Evolutionary conservation across 148 eudicot species (phyloP), one percentile per base, ranked within the genome.

Genomic region (Mesembryanthemum crystallinum): DNA sequence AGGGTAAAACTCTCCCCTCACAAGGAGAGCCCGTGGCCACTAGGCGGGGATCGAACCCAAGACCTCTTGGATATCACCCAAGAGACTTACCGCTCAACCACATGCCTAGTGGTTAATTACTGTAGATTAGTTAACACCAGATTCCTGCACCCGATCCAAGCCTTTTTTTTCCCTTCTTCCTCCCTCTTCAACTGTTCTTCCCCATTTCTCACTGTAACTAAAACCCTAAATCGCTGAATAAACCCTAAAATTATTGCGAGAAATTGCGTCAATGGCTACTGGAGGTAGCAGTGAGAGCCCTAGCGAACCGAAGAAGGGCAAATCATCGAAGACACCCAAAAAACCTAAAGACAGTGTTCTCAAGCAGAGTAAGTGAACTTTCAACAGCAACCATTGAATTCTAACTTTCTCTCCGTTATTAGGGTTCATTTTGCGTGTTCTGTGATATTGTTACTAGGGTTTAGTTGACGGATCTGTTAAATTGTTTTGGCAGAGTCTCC

Each of bases 341-440:
- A 92, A 95, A 79, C 77, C 97, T 47, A 91, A 89, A 77, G 92
- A 88, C 3, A 86, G 92, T 55, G 76, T 82, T 61, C 99, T 96
- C 59, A 96, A 96, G 76, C 99, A 96, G 78, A 96, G 99, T 95
- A 59, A 28, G 85, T 73, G 3, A 13, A 25, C 55, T 42, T 61
- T 55, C 60, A 69, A n/a, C n/a, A n/a, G n/a, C n/a, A n/a, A n/a
- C n/a, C n/a, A n/a, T n/a, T n/a, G n/a, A n/a, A n/a, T n/a, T n/a
- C 61, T 51, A 32, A 39, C 5, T 54, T 17, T 12, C 59, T 54
- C 20, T 35, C 39, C 57, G 30, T 67, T 54, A n/a, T n/a, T 66
- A 52, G 24, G 23, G 14, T 73, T 71, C 18, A 18, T 68, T 21
- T 42, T 39, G 73, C n/a, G 17, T 39, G 49, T 51, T 47, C 5